Evolutionary conservation across 2,329 filamentous ascomycete species (phyloP).

Genomic region (Coccinonectria pachysandricola): DNA sequence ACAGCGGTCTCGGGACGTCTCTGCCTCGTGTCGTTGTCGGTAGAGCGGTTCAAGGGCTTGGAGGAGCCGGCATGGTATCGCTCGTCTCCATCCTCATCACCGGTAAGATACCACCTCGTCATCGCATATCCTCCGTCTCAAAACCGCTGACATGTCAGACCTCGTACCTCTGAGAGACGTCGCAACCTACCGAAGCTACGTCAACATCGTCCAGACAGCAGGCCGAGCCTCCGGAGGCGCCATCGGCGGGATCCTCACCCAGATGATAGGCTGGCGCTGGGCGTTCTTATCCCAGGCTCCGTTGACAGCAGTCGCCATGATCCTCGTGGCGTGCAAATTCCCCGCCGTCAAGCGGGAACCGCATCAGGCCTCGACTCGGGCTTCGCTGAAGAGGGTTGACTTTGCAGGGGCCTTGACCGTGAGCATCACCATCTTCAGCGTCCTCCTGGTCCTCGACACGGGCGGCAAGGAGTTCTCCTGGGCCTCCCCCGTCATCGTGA

Average conservation of each 20-base stretch:
- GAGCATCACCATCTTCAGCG: slow-evolving; percentile 1
- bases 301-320: too few relatives aligned
- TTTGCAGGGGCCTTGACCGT: slow-evolving; percentile 1
- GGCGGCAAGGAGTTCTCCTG: slow-evolving; percentile 2
- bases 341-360: too few relatives aligned
- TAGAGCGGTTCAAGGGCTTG: slow-evolving; percentile 2
- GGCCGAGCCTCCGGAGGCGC: slow-evolving; percentile 5
- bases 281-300: too few relatives aligned
- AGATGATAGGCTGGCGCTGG: slow-evolving; percentile 8
- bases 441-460: slow-evolving; percentile 2
- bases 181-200: slow-evolving; percentile 6
- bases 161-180: slow-evolving; percentile 5
- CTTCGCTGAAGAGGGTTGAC: too few relatives aligned
- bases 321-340: too few relatives aligned
- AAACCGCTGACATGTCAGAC: too few relatives aligned
- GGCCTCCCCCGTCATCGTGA: too few relatives aligned
- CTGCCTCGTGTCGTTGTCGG: slow-evolving; percentile 3
- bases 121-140: too few relatives aligned
- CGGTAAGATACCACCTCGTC: too few relatives aligned
- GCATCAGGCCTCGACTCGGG: too few relatives aligned
- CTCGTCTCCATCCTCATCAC: slow-evolving; percentile 3
- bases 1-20: too few relatives aligned
- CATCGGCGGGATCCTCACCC: slow-evolving; percentile 3
- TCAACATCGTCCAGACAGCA: slow-evolving; percentile 6
- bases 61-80: slow-evolving; percentile 4